Base-by-base conservation (phyloP, 202 grass and related monocot genomes). In the Brachypodium distachyon region DNA sequence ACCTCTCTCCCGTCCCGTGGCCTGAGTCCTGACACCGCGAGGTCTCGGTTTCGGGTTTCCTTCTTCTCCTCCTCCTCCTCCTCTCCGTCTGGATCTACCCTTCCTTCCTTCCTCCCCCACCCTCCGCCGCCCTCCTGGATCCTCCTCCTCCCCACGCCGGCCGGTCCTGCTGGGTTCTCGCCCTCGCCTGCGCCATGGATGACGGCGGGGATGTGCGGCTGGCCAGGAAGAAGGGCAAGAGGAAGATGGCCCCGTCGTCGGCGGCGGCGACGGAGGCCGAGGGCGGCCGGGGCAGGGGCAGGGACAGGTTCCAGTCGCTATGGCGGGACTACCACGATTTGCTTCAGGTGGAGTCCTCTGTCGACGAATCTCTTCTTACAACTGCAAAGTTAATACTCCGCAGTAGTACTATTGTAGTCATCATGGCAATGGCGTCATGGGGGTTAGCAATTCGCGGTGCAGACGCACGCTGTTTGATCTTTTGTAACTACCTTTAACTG, bases 311-410 rank as follows among this genome's bases (percentile, higher is more conserved):
- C 63, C 67, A 75, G 8, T 50, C 25, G 2, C 76, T 96, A 27
- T 59, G 62, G 72, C 87, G 76, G 26, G 93, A 96, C 79, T 92
- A 90, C 71, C 59, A 81, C 72, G 93, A 88, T 50, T 33, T 96
- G 72, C 71, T 86, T 12, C 60, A 86, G 90, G 93, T 97, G 12
- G n/a, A n/a, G n/a, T n/a, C n/a, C n/a, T n/a, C n/a, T n/a, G n/a
- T 22, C 34, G 9, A 4, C 66, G 17, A 50, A 77, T 33, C 31
- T 32, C 21, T 32, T 23, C 6, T 17, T 18, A 9, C 2, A 58
- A 58, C 21, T 12, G 23, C 40, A 17, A n/a, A n/a, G n/a, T n/a
- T 51, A 22, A 21, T 42, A 66, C 12, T n/a, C n/a, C n/a, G n/a
- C n/a, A n/a, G n/a, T n/a, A 26, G 21, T 27, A 27, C 19, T n/a